Percentiles rank a stretch among this genome's conserved stretches.
phyloP scores from a whole-genome alignment of 129 eudicot species.

The Artemisia tridentata region DNA sequence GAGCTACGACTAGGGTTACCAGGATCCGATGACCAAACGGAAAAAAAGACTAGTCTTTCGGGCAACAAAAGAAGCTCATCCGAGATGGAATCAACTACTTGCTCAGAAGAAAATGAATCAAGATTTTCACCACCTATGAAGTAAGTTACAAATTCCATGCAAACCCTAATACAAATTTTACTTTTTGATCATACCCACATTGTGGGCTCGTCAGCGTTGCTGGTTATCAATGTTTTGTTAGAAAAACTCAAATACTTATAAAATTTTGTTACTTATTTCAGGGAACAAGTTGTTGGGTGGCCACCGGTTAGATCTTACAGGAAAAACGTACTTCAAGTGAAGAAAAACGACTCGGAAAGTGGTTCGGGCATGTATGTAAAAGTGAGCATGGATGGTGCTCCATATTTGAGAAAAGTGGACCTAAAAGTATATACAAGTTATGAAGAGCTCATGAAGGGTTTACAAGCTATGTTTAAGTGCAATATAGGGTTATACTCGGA shows the following conservation, averaged over 20 bases:
- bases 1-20: conserved; percentile 68
- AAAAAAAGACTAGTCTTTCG: conserved; percentile 26
- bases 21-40: conserved; percentile 47
- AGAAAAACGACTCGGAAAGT: conserved; percentile 44
- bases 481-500: conserved; percentile 61
- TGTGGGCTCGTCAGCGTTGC: too few species aligned
- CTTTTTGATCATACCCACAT: conserved; percentile 9
- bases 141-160: conserved; percentile 42
- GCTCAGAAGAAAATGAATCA: conserved; percentile 36
- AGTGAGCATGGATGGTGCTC: conserved; percentile 98
- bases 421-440: conserved; percentile 66
- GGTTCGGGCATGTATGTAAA: conserved; percentile 62
- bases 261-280: conserved; percentile 22
- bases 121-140: conserved; percentile 57
- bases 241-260: not conserved
- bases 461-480: conserved; percentile 77
- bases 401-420: conserved; percentile 79
- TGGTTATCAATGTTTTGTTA: too few species aligned
- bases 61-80: conserved; percentile 57
- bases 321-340: conserved; percentile 51
- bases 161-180: not conserved
- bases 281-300: conserved; percentile 93
- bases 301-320: conserved; percentile 91
- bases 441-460: conserved; percentile 58
- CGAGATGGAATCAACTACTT: conserved; percentile 41